These are phyloP conservation scores for Pugionium dolabratum DNA, from an alignment of 345 rosid species.

Conservation along the genomic window DNA sequence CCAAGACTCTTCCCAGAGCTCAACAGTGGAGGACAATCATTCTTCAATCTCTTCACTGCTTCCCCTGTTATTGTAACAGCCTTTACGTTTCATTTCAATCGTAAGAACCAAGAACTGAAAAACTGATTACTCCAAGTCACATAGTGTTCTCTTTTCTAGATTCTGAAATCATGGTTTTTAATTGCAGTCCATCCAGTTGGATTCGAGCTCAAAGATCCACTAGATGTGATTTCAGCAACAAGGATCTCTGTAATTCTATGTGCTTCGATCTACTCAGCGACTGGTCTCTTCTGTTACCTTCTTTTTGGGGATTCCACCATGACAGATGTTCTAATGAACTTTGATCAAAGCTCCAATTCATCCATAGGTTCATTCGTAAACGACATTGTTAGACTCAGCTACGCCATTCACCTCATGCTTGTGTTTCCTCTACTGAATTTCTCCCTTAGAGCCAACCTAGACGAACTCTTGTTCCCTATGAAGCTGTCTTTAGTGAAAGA, in stretches of 20 bases:
- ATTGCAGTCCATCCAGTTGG: slow-evolving; percentile 81
- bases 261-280: slow-evolving; percentile 58
- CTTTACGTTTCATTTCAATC: slow-evolving; percentile 91
- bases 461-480: slow-evolving; percentile 63
- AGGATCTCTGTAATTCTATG: slow-evolving; percentile 61
- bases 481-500: slow-evolving; percentile 47
- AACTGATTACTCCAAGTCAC: background rate
- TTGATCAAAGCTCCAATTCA: slow-evolving; percentile 58
- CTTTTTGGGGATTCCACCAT: slow-evolving; percentile 74
- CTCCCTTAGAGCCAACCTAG: slow-evolving; percentile 67
- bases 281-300: slow-evolving; percentile 75
- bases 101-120: slow-evolving; percentile 41
- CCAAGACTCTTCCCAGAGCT: slow-evolving; percentile 66
- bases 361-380: slow-evolving; percentile 54
- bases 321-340: slow-evolving; percentile 79
- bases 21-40: slow-evolving; percentile 46
- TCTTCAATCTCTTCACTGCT: slow-evolving; percentile 81
- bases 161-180: slow-evolving; percentile 11
- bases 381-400: slow-evolving; percentile 66
- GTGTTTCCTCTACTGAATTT: slow-evolving; percentile 86
- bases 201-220: slow-evolving; percentile 64
- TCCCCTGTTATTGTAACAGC: slow-evolving; percentile 91
- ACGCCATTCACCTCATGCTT: slow-evolving; percentile 75
- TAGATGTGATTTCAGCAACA: slow-evolving; percentile 61
- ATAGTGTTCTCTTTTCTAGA: slow-evolving; percentile 16